phyloP scores from a whole-genome alignment of 805 yeast species.

The Saccharomycopsis oosterbeekiorum region DNA sequence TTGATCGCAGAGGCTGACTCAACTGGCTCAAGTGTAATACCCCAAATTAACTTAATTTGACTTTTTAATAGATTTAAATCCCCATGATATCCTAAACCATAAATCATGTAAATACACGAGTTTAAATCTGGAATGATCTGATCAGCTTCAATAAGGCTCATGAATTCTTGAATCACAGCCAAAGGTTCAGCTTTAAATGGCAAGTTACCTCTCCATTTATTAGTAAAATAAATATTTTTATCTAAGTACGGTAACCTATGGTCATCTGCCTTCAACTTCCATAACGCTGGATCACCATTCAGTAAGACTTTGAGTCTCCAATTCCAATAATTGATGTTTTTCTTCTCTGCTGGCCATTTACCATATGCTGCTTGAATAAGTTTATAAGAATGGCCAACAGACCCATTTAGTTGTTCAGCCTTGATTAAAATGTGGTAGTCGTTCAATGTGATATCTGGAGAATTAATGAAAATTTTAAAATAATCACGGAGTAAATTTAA shows the following conservation, averaged over 20 bases:
- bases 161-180: conserved; percentile 20
- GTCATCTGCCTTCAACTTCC: conserved; percentile 5
- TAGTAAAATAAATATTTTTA: neutral
- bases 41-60: conserved; percentile 25
- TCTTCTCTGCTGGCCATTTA: neutral
- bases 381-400: neutral
- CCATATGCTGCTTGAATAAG: neutral
- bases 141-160: conserved; percentile 10
- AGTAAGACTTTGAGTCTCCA: conserved; percentile 7
- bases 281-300: conserved; percentile 9
- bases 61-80: conserved; percentile 22
- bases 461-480: neutral
- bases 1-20: neutral
- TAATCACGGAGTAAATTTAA: conserved; percentile 6
- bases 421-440: conserved; percentile 4
- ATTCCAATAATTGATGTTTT: conserved; percentile 12
- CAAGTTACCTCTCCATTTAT: conserved; percentile 7
- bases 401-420: conserved; percentile 1
- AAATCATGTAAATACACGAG: conserved; percentile 22
- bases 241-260: neutral
- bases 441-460: conserved; percentile 2
- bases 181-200: conserved; percentile 10
- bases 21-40: conserved; percentile 16
- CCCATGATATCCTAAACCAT: conserved; percentile 25
- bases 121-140: conserved; percentile 20